A percentile compares a stretch with the other conserved stretches of the same genome.
Evolutionary conservation across 805 yeast species (phyloP).

Genomic region (Nakazawaea ishiwadae): DNA sequence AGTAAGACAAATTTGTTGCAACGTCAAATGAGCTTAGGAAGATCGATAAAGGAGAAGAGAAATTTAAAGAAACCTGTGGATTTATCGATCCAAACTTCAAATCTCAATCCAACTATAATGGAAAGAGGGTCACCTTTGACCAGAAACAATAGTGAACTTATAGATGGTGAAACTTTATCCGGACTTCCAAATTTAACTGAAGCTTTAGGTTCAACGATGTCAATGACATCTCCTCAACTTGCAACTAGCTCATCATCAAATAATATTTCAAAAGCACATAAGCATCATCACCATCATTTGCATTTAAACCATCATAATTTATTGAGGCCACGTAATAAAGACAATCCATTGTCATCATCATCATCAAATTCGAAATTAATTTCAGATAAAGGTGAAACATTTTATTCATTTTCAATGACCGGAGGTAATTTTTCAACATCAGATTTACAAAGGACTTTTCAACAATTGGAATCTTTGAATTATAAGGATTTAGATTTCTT

Average conservation of each 20-base stretch:
- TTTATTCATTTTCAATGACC: slow-evolving; percentile 32
- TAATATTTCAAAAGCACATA: slow-evolving; percentile 4
- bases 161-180: slow-evolving; percentile 5
- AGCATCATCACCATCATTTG: slow-evolving; percentile 20
- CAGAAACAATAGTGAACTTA: slow-evolving; percentile 18
- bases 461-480: slow-evolving; percentile 24
- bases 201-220: slow-evolving; percentile 5
- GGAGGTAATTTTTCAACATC: slow-evolving; percentile 22
- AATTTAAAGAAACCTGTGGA: slow-evolving; percentile 22
- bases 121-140: not conserved
- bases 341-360: slow-evolving; percentile 28
- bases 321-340: slow-evolving; percentile 22
- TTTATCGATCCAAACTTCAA: slow-evolving; percentile 23
- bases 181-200: slow-evolving; percentile 1
- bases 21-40: slow-evolving; percentile 4
- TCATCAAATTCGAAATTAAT: slow-evolving; percentile 31
- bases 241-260: not conserved
- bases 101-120: slow-evolving; percentile 7
- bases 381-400: slow-evolving; percentile 25
- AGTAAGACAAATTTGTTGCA: slow-evolving; percentile 2
- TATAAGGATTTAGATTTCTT: slow-evolving; percentile 21
- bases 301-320: slow-evolving; percentile 24
- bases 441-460: slow-evolving; percentile 25
- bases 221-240: slow-evolving; percentile 4
- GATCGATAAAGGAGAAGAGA: slow-evolving; percentile 11